Evolutionary conservation across 495 filamentous ascomycete species (phyloP), one percentile per base, ranked within the genome.

Genomic region (Daldinia childiae): DNA sequence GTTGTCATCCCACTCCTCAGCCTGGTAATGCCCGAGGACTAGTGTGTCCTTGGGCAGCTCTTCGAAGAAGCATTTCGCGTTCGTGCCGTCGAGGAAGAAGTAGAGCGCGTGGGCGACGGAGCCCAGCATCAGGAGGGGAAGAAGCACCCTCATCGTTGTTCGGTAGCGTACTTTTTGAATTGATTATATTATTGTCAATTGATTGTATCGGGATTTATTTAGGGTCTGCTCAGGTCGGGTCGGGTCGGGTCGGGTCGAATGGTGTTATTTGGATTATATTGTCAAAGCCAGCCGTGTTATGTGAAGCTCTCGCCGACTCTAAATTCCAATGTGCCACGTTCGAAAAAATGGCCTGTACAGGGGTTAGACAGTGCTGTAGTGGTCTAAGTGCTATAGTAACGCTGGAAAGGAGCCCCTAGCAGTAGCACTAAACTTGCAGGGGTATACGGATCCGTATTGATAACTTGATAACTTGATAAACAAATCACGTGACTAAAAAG

Each of bases 1-100:
- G 62, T 88, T 79, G 32, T 88, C 82, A 79, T 94, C 89, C 82
- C 88, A 92, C 77, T 95, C 88, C 76, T 94, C 89, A 51, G 93
- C 93, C 26, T 84, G 87, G 85, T 92, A 99, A 80, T 94, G 91
- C 72, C 94, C 95, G 45, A 97, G 94, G 55, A 99, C 95, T 14
- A 99, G 82, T 1, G 95, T 99, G 82, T 98, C 96, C 83, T 98
- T 97, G 55, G 96, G 83, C 51, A 99, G 88, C 81, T 98, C 96
- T 85, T 99, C 95, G 82, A 91, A 97, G 89, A 99, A 98, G 82
- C 95, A 99, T 79, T 92, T 93, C 69, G 90, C 87, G 71, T 85
- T 83, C 15, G 88, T 86, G 71, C 91, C 91, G 76, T 98, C 94
- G 80, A 98, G 89, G 85, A 92, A 98, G 87, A 99, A 97, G 88